Percentiles rank a stretch among this genome's conserved stretches.
These are phyloP conservation scores for Thermothelomyces thermophilus DNA, from an alignment of 2,329 filamentous ascomycete genomes.

Conservation along the genomic window DNA sequence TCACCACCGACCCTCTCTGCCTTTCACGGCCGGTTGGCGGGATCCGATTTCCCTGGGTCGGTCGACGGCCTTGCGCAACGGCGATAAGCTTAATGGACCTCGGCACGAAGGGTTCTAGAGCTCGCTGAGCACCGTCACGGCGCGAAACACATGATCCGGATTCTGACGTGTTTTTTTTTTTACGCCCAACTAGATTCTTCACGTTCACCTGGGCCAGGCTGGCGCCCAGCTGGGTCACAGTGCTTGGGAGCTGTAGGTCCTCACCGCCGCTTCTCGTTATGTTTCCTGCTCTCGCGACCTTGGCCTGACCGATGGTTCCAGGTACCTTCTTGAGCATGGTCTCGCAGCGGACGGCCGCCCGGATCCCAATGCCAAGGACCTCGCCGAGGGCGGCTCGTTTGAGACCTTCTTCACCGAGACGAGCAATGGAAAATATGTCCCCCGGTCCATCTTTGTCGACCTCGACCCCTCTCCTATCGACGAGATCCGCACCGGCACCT, in stretches of 20 bases:
- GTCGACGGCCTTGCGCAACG: background rate
- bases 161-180: conserved; percentile 12
- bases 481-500: conserved; percentile 62
- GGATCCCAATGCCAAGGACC: conserved; percentile 53
- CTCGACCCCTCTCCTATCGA: conserved; percentile 67
- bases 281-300: background rate
- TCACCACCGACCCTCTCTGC: no score
- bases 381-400: conserved; percentile 57
- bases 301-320: conserved; percentile 29
- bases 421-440: conserved; percentile 64
- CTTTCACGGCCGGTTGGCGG: no score
- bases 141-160: no score
- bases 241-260: conserved; percentile 62
- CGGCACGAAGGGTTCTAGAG: background rate
- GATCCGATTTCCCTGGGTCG: background rate
- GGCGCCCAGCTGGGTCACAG: conserved; percentile 69
- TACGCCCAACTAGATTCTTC: conserved; percentile 47
- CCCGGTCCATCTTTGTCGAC: conserved; percentile 66
- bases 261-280: conserved; percentile 35
- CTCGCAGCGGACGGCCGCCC: conserved; percentile 58
- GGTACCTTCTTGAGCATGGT: conserved; percentile 67
- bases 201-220: conserved; percentile 61
- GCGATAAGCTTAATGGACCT: background rate
- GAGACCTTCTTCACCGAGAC: conserved; percentile 72
- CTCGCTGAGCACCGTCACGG: no score